These are phyloP conservation scores for Boletellus emodensis DNA, from an alignment of 768 basidiomycete species.

Conservation along the genomic window DNA sequence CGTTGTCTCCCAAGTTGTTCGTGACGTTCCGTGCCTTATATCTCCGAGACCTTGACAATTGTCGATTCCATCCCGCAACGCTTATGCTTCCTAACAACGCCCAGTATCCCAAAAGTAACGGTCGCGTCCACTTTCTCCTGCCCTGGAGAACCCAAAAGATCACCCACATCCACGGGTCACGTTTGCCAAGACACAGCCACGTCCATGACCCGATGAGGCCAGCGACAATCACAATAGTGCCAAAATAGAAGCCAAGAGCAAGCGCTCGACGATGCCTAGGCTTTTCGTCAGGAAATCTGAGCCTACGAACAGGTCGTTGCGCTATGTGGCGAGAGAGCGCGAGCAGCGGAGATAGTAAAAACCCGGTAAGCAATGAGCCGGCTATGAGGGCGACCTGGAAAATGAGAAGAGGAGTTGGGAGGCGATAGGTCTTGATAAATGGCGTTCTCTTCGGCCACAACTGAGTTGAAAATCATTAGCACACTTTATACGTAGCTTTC, in stretches of 20 bases:
- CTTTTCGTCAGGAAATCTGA: constrained; percentile 81
- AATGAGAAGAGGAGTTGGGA: constrained; percentile 87
- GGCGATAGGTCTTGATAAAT: constrained; percentile 86
- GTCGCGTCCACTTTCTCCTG: constrained; percentile 71
- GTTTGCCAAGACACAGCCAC: constrained; percentile 74
- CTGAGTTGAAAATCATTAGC: constrained; percentile 35
- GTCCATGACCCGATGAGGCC: constrained; percentile 90
- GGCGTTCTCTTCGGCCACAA: constrained; percentile 76
- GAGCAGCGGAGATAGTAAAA: constrained; percentile 90
- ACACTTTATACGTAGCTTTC: not conserved
- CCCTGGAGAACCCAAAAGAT: constrained; percentile 77
- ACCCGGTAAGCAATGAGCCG: constrained; percentile 88
- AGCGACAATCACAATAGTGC: constrained; percentile 70
- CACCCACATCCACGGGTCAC: constrained; percentile 88
- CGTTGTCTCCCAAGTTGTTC: constrained; percentile 33
- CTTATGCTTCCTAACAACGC: constrained; percentile 71
- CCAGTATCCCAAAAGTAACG: constrained; percentile 83
- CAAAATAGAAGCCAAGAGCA: constrained; percentile 80
- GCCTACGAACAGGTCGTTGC: constrained; percentile 75
- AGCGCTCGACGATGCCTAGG: constrained; percentile 75
- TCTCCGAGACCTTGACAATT: constrained; percentile 72
- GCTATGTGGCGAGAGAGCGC: constrained; percentile 90
- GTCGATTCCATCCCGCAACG: constrained; percentile 93
- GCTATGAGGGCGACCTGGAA: constrained; percentile 92
- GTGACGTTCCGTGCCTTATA: constrained; percentile 49